These are phyloP conservation scores for Phytophthora ramorum DNA, from an alignment of 352 stramenopile genomes.

Conservation along the genomic window DNA sequence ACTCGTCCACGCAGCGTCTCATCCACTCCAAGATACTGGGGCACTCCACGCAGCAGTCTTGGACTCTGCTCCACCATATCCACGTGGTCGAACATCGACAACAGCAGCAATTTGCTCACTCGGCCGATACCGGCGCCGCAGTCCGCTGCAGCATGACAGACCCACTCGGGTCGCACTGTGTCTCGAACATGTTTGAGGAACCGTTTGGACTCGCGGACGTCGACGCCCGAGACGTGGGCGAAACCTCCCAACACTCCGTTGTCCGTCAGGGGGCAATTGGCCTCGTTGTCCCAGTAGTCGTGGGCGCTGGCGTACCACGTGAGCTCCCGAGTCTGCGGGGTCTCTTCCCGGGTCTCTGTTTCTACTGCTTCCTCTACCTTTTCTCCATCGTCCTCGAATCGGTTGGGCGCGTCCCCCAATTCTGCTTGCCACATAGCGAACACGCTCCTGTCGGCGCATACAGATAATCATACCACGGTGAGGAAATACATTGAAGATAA, in stretches of 20 bases:
- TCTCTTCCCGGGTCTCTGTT: neutral
- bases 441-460: constrained; percentile 47
- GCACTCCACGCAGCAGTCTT: constrained; percentile 88
- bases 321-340: constrained; percentile 22
- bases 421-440: constrained; percentile 81
- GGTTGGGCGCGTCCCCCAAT: constrained; percentile 44
- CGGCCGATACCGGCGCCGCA: constrained; percentile 94
- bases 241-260: constrained; percentile 95
- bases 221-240: constrained; percentile 81
- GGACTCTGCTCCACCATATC: constrained; percentile 96
- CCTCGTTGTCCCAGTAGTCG: constrained; percentile 87
- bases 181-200: constrained; percentile 57
- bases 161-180: constrained; percentile 55
- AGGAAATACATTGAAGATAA: neutral
- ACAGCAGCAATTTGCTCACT: constrained; percentile 94
- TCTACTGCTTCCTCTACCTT: neutral
- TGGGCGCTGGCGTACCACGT: constrained; percentile 80
- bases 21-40: constrained; percentile 86
- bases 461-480: neutral
- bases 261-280: constrained; percentile 93
- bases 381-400: constrained; percentile 9
- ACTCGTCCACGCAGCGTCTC: constrained; percentile 44
- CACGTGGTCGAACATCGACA: constrained; percentile 88
- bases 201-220: constrained; percentile 79
- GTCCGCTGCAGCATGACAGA: constrained; percentile 62